phyloP scores from a whole-genome alignment of 169 alveolate species.

The Plasmodium gaboni region DNA sequence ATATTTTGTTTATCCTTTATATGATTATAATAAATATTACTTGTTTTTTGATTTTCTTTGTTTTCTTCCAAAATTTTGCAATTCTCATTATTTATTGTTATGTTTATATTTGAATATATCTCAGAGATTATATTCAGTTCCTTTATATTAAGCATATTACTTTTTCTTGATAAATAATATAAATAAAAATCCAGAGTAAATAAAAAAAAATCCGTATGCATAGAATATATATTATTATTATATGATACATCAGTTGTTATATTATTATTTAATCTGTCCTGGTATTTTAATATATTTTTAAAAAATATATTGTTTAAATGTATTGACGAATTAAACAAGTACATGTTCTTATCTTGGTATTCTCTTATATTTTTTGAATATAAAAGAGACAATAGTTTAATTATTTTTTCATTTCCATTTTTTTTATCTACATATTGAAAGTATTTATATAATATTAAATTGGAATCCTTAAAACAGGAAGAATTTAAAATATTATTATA shows the following conservation, averaged over 20 bases:
- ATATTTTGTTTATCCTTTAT: neutral
- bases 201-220: slow-evolving; percentile 64
- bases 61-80: neutral
- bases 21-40: neutral
- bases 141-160: slow-evolving; percentile 23
- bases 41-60: neutral
- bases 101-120: slow-evolving; percentile 53
- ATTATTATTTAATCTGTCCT: neutral
- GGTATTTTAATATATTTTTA: neutral
- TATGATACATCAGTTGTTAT: neutral
- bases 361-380: slow-evolving; percentile 48
- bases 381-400: slow-evolving; percentile 28
- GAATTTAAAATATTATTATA: slow-evolving; percentile 18
- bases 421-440: slow-evolving; percentile 36
- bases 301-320: slow-evolving; percentile 34
- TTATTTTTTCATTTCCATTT: slow-evolving; percentile 24
- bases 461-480: slow-evolving; percentile 12
- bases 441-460: slow-evolving; percentile 64
- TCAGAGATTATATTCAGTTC: slow-evolving; percentile 34
- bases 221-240: neutral
- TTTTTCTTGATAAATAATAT: slow-evolving; percentile 37
- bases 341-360: slow-evolving; percentile 24
- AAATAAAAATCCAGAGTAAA: slow-evolving; percentile 60
- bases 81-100: slow-evolving; percentile 2
- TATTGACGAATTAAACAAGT: slow-evolving; percentile 50